Evolutionary conservation across 768 basidiomycete genomes (phyloP), one percentile per base, ranked within the genome.

Genomic region (Agrocybe praecox): DNA sequence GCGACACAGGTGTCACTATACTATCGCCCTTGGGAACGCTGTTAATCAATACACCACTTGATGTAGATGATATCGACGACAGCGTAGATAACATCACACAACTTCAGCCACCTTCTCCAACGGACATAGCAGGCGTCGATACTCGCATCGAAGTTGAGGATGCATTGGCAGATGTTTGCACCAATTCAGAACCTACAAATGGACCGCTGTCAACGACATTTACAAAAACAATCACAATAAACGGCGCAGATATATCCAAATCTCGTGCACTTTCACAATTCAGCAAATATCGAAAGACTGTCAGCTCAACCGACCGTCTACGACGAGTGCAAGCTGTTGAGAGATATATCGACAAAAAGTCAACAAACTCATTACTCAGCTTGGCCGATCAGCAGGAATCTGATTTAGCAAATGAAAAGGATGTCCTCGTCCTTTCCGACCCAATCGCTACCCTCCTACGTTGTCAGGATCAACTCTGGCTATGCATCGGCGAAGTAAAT

Each of bases 401-500:
- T 29, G 26, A 29, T 12, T 24, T 22, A 22, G 22, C n/a, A 6
- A 53, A 58, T 1, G 53, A 63, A 15, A 32, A 18, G 1, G 21
- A 59, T 0, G 29, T 49, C 4, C 32, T 71, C 18, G 23, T 68
- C n/a, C 49, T 69, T 0, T 62, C 54, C 0, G 69, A 72, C 32
- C 71, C 69, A 6, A 62, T 73, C 23, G 60, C 63, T 2, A 62
- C 65, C 1, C 53, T 73, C 5, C 18, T 73, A 1, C 52, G 46
- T 11, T 65, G 49, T 21, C 66, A 71, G 1, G 54, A 62, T 2
- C 33, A 63, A 17, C 15, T 69, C 18, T 72, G 70, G 61, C 61
- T 74, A 0, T 62, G 65, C 22, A 55, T 74, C 22, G 71, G 65
- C 0, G 66, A 72, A 45, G 63, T 72, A 2, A 67, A 62, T 29